Evolutionary conservation across 2,329 filamentous ascomycete species (phyloP).

Genomic region (Paracamarosporium sp.): DNA sequence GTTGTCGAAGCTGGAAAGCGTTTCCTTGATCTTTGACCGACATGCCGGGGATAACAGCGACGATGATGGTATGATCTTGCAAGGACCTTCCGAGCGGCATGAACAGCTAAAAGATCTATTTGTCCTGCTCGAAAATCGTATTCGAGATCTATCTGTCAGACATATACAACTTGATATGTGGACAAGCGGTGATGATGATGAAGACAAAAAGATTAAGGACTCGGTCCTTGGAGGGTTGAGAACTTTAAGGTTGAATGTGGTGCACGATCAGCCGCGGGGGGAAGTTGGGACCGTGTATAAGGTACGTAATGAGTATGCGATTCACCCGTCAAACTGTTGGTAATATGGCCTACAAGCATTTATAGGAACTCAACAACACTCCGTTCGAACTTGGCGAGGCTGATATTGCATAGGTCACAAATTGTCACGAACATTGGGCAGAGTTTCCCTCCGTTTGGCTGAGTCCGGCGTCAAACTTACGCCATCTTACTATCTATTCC

Average conservation of each 20-base stretch:
- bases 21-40: slow-evolving; percentile 12
- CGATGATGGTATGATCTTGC: background rate
- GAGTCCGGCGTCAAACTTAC: slow-evolving; percentile 4
- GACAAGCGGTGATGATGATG: background rate
- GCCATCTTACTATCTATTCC: slow-evolving; percentile 11
- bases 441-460: slow-evolving; percentile 6
- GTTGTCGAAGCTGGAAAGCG: slow-evolving; percentile 1
- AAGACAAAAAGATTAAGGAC: background rate
- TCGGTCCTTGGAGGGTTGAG: background rate
- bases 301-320: background rate
- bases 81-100: background rate
- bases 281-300: background rate
- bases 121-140: background rate
- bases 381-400: background rate
- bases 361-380: background rate
- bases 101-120: background rate
- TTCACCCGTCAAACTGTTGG: too few species aligned
- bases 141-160: background rate
- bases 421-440: slow-evolving; percentile 4
- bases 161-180: background rate
- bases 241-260: slow-evolving; percentile 11
- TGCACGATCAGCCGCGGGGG: background rate
- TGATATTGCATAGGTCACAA: background rate
- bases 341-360: too few species aligned
- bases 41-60: background rate